Conservation (phyloP, 179 eudicot genomes). For the Amaranthus tricolor region DNA sequence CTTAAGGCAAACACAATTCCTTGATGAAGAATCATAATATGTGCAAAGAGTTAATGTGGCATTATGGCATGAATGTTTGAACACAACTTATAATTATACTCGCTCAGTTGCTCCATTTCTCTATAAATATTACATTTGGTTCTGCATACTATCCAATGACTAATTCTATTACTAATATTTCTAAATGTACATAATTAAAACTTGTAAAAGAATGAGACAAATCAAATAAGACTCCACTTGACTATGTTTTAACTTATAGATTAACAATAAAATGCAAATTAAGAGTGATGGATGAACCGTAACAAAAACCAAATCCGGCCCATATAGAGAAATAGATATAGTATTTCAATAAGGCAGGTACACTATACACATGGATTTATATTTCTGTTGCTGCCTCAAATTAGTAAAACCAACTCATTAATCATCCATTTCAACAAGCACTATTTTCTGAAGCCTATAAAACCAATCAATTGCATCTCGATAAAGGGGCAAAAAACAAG, state of each 20-base stretch:
- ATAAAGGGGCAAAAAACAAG: background rate
- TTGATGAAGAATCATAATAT: background rate
- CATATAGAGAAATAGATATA: too few species aligned
- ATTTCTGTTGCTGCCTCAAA: background rate
- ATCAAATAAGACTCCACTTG: too few species aligned
- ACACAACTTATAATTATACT: background rate
- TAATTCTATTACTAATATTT: too few species aligned
- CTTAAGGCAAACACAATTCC: background rate
- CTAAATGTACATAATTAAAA: too few species aligned
- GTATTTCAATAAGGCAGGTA: background rate
- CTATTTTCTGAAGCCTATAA: background rate
- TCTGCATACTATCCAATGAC: too few species aligned
- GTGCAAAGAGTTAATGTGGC: background rate
- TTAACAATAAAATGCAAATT: too few species aligned
- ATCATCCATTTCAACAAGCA: background rate
- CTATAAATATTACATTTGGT: too few species aligned
- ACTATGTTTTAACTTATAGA: too few species aligned
- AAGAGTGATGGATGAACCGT: too few species aligned
- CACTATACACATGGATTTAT: background rate
- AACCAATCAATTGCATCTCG: background rate
- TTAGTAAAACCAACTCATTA: background rate
- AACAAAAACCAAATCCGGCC: too few species aligned
- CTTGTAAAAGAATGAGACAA: too few species aligned
- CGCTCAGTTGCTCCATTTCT: too few species aligned
- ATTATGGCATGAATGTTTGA: background rate